Evolutionary conservation across 2,329 filamentous ascomycete species (phyloP).

Genomic region (Diaporthe sp.): DNA sequence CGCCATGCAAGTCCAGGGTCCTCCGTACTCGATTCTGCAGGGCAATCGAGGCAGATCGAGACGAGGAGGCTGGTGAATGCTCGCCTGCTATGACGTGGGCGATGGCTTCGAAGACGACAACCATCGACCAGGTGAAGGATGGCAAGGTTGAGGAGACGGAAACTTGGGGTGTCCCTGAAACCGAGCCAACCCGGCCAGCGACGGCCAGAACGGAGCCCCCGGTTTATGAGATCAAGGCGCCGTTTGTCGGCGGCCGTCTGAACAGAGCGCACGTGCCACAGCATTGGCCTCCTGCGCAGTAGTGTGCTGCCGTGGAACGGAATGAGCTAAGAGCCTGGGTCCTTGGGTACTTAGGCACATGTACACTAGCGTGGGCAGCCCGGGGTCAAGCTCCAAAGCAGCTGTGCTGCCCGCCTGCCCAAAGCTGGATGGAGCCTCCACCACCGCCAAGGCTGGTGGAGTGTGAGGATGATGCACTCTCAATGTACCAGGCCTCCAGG

Average conservation of each 20-base stretch:
- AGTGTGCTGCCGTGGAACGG: background rate
- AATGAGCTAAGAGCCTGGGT: background rate
- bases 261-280: conserved; percentile 16
- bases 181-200: background rate
- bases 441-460: conserved; percentile 24
- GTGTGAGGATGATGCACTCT: conserved; percentile 20
- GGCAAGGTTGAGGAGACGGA: background rate
- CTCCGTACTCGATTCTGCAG: background rate
- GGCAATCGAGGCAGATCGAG: conserved; percentile 7
- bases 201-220: background rate
- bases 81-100: conserved; percentile 8
- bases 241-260: conserved; percentile 12
- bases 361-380: background rate
- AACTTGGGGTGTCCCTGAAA: background rate
- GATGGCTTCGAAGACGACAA: background rate
- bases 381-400: conserved; percentile 16
- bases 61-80: background rate
- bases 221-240: conserved; percentile 1
- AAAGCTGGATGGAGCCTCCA: conserved; percentile 13
- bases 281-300: background rate
- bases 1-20: background rate
- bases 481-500: background rate
- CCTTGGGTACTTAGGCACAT: background rate
- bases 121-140: background rate
- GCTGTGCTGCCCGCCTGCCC: background rate